These are phyloP conservation scores for Pythium grandisporangium DNA, from an alignment of 352 stramenopile genomes.

Conservation along the genomic window DNA sequence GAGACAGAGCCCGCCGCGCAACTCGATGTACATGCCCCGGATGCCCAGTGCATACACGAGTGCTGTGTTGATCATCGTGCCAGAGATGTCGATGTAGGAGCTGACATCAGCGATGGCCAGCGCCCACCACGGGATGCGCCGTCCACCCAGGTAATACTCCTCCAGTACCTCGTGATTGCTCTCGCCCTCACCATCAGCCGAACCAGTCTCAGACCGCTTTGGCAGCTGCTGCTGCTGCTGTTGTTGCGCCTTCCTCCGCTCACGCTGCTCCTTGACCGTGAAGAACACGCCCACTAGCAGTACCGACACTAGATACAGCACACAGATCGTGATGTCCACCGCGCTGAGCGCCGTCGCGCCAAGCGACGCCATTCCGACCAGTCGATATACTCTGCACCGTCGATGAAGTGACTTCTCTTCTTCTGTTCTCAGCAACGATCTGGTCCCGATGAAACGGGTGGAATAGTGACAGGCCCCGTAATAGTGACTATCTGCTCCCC, in stretches of 20 bases:
- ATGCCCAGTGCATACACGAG: slow-evolving; percentile 73
- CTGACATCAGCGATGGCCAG: slow-evolving; percentile 69
- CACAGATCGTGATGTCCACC: slow-evolving; percentile 46
- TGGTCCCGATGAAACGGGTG: not conserved
- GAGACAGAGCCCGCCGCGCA: slow-evolving; percentile 64
- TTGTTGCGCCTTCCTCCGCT: slow-evolving; percentile 20
- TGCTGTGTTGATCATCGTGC: slow-evolving; percentile 82
- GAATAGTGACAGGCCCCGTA: slow-evolving; percentile 5
- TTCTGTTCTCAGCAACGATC: slow-evolving; percentile 5
- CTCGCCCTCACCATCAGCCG: slow-evolving; percentile 6
- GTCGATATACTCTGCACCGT: not conserved
- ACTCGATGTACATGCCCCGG: slow-evolving; percentile 81
- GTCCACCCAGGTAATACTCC: slow-evolving; percentile 67
- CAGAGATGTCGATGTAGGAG: slow-evolving; percentile 81
- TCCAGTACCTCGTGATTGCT: slow-evolving; percentile 32
- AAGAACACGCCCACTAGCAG: slow-evolving; percentile 58
- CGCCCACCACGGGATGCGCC: slow-evolving; percentile 62
- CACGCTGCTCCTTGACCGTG: slow-evolving; percentile 44
- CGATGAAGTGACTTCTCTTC: slow-evolving; percentile 1
- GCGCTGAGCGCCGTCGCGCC: slow-evolving; percentile 21
- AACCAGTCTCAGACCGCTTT: too few relatives aligned
- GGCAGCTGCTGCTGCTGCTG: slow-evolving; percentile 6
- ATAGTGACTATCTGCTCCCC: slow-evolving; percentile 10
- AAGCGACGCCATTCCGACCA: slow-evolving; percentile 6
- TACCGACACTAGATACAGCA: slow-evolving; percentile 48